Evolutionary conservation across 2,329 filamentous ascomycete genomes (phyloP), one percentile per base, ranked within the genome.

Genomic region (Arthrobotrys megalospora): DNA sequence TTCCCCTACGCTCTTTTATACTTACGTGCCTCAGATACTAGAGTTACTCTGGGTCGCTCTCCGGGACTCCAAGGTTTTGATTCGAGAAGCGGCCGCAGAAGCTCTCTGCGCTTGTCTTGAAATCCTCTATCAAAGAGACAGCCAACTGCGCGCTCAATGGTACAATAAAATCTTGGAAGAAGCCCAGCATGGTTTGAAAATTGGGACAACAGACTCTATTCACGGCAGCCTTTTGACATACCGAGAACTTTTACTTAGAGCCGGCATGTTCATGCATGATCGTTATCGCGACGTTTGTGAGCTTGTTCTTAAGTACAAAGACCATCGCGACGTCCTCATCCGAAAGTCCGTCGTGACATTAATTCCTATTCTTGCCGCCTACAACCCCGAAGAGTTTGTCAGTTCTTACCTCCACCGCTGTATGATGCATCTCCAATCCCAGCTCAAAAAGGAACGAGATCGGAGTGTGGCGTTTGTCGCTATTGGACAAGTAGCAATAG

Each of bases 211-310:
- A 68, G 96, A 99, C 84, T 92, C 91, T 76, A 91, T 97, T 48
- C 96, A 99, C 83, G 96, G 93, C n/a, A 97, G 95, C 1, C 88
- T 99, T 47, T 88, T 99, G 19, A 94, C 96, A 0, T 88, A 98
- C 82, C 96, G 95, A 84, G 95, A 98, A 85, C 88, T 99, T 58
- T 89, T 99, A 16, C 90, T 96, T 80, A 95, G 97, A 83, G 96
- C 96, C 66, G 94, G 94, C 81, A 99, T 99, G 95, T 99, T 97
- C 85, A 98, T 99, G 96, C 94, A 97, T 82, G 93, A 94, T 45
- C 90, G 94, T 83, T 99, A 98, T 84, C 90, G 91, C 75, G 93
- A 97, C 81, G 91, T 93, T 10, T 98, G 95, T 83, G 96, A 99
- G 80, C 94, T 96, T 80, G 93, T 97, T 41, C 91, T 95, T 80